Percentiles rank a stretch among this genome's conserved stretches.
Evolutionary conservation across 331 rosid species (phyloP).

Genomic region (Saraca asoca): DNA sequence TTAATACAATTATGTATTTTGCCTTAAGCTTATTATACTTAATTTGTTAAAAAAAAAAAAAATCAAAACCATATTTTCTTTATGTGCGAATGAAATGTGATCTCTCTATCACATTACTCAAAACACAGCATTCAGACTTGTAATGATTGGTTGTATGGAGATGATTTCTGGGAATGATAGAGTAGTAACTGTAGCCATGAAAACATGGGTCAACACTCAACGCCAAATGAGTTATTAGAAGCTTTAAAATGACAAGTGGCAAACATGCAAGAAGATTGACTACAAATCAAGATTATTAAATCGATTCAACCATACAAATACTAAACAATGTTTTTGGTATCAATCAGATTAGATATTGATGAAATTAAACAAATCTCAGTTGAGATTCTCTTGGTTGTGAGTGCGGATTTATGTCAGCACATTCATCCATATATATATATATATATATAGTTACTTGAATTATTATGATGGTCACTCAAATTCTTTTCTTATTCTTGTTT

Average conservation of each 20-base stretch:
- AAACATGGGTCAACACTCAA: slow-evolving; percentile 26
- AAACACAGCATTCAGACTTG: too few species aligned
- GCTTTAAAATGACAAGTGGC: slow-evolving; percentile 31
- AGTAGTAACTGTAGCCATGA: neutral
- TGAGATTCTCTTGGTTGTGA: slow-evolving; percentile 36
- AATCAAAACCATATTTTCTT: too few species aligned
- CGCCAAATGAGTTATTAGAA: neutral
- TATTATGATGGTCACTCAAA: slow-evolving; percentile 25
- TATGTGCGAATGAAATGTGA: too few species aligned
- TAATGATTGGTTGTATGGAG: too few species aligned
- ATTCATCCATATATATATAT: too few species aligned
- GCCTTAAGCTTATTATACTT: too few species aligned
- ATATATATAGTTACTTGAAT: slow-evolving; percentile 10
- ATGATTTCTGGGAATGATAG: too few species aligned
- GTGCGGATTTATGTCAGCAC: slow-evolving; percentile 20
- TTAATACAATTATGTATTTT: too few species aligned
- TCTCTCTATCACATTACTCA: too few species aligned
- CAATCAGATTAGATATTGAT: slow-evolving; percentile 14
- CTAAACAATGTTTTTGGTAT: slow-evolving; percentile 13
- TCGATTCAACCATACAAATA: slow-evolving; percentile 11
- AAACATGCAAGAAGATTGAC: slow-evolving; percentile 35
- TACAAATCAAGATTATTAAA: slow-evolving; percentile 33
- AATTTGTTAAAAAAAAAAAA: too few species aligned
- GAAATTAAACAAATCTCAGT: slow-evolving; percentile 10
- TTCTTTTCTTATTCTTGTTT: neutral